Conservation (phyloP, 2,329 filamentous ascomycete species). For the Colletotrichum sp. region DNA sequence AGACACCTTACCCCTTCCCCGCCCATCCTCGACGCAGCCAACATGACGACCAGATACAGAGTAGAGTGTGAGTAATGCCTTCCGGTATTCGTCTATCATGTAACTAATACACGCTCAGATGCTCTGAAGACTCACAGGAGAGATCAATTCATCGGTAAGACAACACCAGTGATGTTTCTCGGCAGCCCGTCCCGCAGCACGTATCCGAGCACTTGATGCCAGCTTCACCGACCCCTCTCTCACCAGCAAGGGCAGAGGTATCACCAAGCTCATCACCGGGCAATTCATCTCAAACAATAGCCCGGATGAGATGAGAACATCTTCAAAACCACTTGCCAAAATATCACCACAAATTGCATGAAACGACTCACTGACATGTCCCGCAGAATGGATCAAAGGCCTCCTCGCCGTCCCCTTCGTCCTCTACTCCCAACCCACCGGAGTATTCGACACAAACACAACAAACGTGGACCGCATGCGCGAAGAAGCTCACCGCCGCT, state of each 20-base stretch:
- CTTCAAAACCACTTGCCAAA: background rate
- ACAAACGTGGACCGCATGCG: conserved; percentile 74
- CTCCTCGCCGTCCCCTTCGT: conserved; percentile 95
- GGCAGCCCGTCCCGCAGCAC: background rate
- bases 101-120: conserved; percentile 44
- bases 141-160: conserved; percentile 82
- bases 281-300: background rate
- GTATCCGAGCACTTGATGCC: background rate
- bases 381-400: conserved; percentile 91
- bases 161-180: background rate
- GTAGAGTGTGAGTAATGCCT: conserved; percentile 70
- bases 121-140: conserved; percentile 82
- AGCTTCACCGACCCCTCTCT: background rate
- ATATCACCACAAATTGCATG: background rate
- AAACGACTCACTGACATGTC: background rate
- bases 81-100: background rate
- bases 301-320: background rate
- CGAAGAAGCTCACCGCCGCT: conserved; percentile 81
- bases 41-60: conserved; percentile 68
- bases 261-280: background rate
- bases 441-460: conserved; percentile 75
- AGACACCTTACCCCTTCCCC: background rate
- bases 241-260: background rate
- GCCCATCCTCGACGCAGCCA: conserved; percentile 1
- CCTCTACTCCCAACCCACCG: conserved; percentile 91